Base-by-base conservation (phyloP, 192 early-diverging fungal genomes). In the Diversispora eburnea region DNA sequence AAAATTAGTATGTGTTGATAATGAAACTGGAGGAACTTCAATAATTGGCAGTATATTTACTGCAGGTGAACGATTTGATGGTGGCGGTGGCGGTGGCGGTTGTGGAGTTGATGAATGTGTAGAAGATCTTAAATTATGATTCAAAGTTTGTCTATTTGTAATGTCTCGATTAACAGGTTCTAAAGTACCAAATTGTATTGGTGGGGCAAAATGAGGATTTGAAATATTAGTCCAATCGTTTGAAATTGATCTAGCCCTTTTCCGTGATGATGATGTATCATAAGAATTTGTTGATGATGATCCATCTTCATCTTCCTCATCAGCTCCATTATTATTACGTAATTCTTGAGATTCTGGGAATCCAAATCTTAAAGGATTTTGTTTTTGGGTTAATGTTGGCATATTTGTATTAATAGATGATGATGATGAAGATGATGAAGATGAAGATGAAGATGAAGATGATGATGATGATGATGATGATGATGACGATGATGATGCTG, bases 171-270 rank as follows among this genome's bases (percentile, higher is more conserved):
- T 69, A 67, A 46, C 13, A 51, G 43, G 65, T 12, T 67, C 60
- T 15, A 62, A 43, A 19, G 69, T 45, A 20, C 51, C 54, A 46
- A 46, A 58, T 58, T 51, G 52, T 55, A 55, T 55, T 39, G 42
- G 17, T 70, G 55, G 60, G 17, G 33, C 2, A 42, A 62, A 59
- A 25, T 22, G 17, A 22, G 57, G 3, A 52, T 68, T 15, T 42
- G 48, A 58, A 46, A 45, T 15, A 70, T 58, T 70, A 22, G 69
- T 5, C 69, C 69, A 70, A 22, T 70, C 69, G 45, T 70, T 70
- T 10, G 69, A 70, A 15, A 55, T 70, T 48, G 69, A 55, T 47
- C 69, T 55, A 1, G 52, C 69, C 13, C 69, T 17, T 70, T 70
- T 70, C 8, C 69, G 51, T 58, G 69, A 70, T 5, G 69, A 17